Percentiles rank a stretch among this genome's conserved stretches.
These are phyloP conservation scores for Spathaspora girioi DNA, from an alignment of 805 yeast genomes.

Conservation along the genomic window DNA sequence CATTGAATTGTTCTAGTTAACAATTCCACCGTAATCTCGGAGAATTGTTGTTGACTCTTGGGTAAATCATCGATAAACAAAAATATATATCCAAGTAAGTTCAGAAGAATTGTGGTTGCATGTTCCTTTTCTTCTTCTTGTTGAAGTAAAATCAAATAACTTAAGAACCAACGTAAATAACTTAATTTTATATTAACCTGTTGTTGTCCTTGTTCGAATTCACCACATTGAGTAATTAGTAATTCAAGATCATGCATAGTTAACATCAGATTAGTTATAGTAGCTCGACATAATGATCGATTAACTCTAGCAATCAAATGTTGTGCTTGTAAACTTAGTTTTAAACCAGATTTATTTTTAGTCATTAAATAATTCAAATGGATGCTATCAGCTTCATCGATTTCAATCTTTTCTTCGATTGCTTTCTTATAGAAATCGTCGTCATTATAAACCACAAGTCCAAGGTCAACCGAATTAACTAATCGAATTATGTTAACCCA, in stretches of 20 bases:
- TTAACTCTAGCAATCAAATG: slow-evolving; percentile 27
- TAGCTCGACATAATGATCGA: slow-evolving; percentile 17
- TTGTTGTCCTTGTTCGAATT: slow-evolving; percentile 21
- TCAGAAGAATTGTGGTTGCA: neutral
- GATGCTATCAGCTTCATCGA: slow-evolving; percentile 14
- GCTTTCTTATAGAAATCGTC: neutral
- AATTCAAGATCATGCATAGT: slow-evolving; percentile 17
- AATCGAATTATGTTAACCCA: slow-evolving; percentile 37
- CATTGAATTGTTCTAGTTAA: slow-evolving; percentile 28
- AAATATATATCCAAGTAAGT: neutral
- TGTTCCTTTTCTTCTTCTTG: slow-evolving; percentile 22
- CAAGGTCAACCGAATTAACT: slow-evolving; percentile 22
- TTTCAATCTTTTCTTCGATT: slow-evolving; percentile 14
- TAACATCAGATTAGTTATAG: slow-evolving; percentile 11
- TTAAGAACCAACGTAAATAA: slow-evolving; percentile 25
- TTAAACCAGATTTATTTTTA: slow-evolving; percentile 14
- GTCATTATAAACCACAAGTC: slow-evolving; percentile 18
- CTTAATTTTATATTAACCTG: slow-evolving; percentile 21
- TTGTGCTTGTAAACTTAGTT: slow-evolving; percentile 19
- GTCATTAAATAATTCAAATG: slow-evolving; percentile 20
- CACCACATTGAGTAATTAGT: slow-evolving; percentile 19
- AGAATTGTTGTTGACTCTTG: neutral
- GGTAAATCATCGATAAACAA: neutral
- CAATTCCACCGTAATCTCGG: slow-evolving; percentile 13
- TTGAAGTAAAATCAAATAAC: slow-evolving; percentile 30